Percentiles rank a stretch among this genome's conserved stretches.
phyloP scores from a whole-genome alignment of 2,329 filamentous ascomycete genomes.

The Scedosporium minutisporum region DNA sequence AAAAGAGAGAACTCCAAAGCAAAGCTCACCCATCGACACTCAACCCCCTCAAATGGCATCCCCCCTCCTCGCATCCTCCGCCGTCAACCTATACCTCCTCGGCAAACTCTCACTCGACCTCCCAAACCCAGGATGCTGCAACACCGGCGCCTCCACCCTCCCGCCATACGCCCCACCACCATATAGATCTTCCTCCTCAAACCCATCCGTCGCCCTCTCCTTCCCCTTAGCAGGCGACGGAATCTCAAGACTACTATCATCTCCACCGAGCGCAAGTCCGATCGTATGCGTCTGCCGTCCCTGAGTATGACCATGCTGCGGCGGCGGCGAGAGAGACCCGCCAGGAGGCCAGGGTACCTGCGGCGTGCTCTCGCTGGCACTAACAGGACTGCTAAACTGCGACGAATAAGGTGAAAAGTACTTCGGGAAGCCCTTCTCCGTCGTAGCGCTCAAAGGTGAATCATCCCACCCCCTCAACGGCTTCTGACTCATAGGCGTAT shows the following conservation, averaged over 20 bases:
- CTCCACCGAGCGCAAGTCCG: constrained; percentile 11
- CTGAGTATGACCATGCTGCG: constrained; percentile 6
- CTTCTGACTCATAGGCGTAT: constrained; percentile 45
- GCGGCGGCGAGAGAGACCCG: constrained; percentile 21
- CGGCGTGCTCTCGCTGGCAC: constrained; percentile 25
- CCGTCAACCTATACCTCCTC: constrained; percentile 9
- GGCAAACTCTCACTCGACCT: constrained; percentile 20
- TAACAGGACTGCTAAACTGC: constrained; percentile 49
- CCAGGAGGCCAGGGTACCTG: constrained; percentile 26
- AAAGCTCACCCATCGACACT: background rate
- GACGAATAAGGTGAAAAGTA: constrained; percentile 53
- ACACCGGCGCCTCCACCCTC: constrained; percentile 25
- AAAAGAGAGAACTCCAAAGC: background rate
- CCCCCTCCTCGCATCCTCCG: constrained; percentile 3
- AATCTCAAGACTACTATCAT: constrained; percentile 10
- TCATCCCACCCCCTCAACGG: constrained; percentile 45
- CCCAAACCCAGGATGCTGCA: constrained; percentile 38
- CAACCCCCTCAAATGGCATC: background rate
- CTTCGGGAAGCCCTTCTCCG: constrained; percentile 25
- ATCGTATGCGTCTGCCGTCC: constrained; percentile 11
- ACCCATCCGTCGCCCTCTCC: constrained; percentile 5
- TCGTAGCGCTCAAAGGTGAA: constrained; percentile 35
- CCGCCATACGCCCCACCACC: constrained; percentile 31
- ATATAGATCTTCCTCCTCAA: constrained; percentile 27
- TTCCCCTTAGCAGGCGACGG: constrained; percentile 32